A percentile compares a stretch with the other conserved stretches of the same genome.
Evolutionary conservation across 768 basidiomycete genomes (phyloP).

Genomic region (Antrodiella citrinella): DNA sequence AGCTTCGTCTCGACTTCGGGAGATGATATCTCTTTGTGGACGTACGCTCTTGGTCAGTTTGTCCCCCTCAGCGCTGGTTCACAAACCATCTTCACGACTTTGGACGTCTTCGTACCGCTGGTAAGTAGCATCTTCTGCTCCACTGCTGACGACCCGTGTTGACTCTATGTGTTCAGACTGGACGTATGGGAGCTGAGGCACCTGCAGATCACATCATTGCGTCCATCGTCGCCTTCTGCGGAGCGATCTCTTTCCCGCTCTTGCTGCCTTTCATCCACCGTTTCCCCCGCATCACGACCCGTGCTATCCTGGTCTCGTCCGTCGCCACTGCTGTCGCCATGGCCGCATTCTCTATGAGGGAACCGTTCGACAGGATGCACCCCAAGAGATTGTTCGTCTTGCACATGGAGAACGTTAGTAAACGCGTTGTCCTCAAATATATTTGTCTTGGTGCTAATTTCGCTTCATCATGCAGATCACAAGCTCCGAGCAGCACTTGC

Average conservation of each 20-base stretch:
- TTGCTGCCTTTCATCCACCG: slow-evolving; percentile 68
- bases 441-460: too few relatives aligned
- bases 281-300: slow-evolving; percentile 36
- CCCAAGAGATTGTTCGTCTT: slow-evolving; percentile 83
- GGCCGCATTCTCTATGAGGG: slow-evolving; percentile 49
- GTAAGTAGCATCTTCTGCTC: slow-evolving; percentile 30
- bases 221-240: slow-evolving; percentile 53
- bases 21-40: slow-evolving; percentile 42
- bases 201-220: slow-evolving; percentile 89
- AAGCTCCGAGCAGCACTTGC: slow-evolving; percentile 62
- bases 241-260: slow-evolving; percentile 52
- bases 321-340: slow-evolving; percentile 42
- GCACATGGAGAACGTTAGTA: slow-evolving; percentile 79
- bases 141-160: background rate
- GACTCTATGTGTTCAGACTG: too few relatives aligned
- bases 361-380: slow-evolving; percentile 76
- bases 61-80: slow-evolving; percentile 50
- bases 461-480: slow-evolving; percentile 54
- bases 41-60: slow-evolving; percentile 55
- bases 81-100: slow-evolving; percentile 48
- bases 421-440: background rate
- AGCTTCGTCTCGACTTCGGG: slow-evolving; percentile 25
- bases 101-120: slow-evolving; percentile 89
- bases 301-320: slow-evolving; percentile 35
- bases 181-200: slow-evolving; percentile 72